Base-by-base conservation (phyloP, 2,329 filamentous ascomycete genomes). In the Pochonia chlamydosporia region DNA sequence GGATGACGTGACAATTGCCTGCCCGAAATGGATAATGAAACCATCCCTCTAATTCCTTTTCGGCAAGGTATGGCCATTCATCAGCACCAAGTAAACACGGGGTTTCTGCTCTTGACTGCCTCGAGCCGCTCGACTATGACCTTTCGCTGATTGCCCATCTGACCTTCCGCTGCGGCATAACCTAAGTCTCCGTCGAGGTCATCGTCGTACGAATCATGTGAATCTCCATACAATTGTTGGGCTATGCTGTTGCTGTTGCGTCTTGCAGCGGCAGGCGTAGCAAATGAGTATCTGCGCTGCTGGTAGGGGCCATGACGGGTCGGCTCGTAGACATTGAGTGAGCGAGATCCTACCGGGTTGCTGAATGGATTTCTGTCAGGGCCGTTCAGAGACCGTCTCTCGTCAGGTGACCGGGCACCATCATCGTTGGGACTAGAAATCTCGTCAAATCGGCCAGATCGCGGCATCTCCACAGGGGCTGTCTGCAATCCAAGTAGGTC, bases 61-160 rank as follows among this genome's bases (percentile, higher is more conserved):
- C n/a, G n/a, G n/a, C 11, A 42, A 26, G 23, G 40, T 24, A 13
- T 10, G 3, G 16, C 14, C 35, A 18, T 23, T 5, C 5, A 18
- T 42, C 24, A 97, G 73, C 93, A 99, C 88, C 93, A 99, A 39
- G 88, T 96, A 68, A 99, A 99, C 26, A 99, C 90, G 2, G 93
- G 93, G 63, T 95, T 95, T 64, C 86, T 87, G 62, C 84, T 89
- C 76, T 97, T 97, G 52, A 99, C 93, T 50, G 92, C 87, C 73
- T 99, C 93, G 49, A 99, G 71, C 53, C 93, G 78, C 74, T 99
- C 93, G 41, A 99, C 91, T 73, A 99, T 97, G 41, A 99, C 93
- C 68, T 93, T 95, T 58, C 91, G 81, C 63, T 87, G 84, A 59
- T 90, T 88, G 11, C 88, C 88, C 67, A 97, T 93, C 81, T 95